Percentiles rank a stretch among this genome's conserved stretches.
Conservation (phyloP, 805 yeast species). For the Candida nemodendra region DNA sequence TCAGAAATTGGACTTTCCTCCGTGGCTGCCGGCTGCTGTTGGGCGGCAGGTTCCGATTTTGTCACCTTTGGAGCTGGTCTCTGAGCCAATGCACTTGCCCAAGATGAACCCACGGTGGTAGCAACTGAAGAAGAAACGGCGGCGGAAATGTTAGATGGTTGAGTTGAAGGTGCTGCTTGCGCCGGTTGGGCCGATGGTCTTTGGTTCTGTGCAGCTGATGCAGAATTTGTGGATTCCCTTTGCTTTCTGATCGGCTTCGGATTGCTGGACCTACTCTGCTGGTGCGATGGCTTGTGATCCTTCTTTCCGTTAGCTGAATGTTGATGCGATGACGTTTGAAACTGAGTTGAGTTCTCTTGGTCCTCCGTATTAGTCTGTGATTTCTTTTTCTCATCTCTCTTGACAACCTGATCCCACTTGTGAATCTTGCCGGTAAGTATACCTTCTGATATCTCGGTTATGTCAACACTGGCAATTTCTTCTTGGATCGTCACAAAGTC, state of each 20-base stretch:
- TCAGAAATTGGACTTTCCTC: conserved; percentile 5
- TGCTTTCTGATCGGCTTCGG: conserved; percentile 17
- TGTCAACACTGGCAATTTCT: conserved; percentile 64
- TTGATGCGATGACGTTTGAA: conserved; percentile 10
- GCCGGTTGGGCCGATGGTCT: conserved; percentile 5
- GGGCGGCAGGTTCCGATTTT: conserved; percentile 6
- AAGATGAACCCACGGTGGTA: conserved; percentile 28
- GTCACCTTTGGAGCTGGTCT: conserved; percentile 21
- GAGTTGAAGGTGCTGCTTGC: conserved; percentile 3
- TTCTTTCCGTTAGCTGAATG: conserved; percentile 14
- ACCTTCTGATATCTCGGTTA: conserved; percentile 79
- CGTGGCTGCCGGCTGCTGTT: neutral
- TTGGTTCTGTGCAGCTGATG: conserved; percentile 4
- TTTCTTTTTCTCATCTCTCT: conserved; percentile 55
- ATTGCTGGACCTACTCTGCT: conserved; percentile 12
- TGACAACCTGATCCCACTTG: conserved; percentile 92
- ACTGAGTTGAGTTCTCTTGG: conserved; percentile 14
- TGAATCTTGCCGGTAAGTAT: conserved; percentile 87
- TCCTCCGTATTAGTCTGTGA: conserved; percentile 23
- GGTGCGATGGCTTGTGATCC: conserved; percentile 8
- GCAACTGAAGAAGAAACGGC: conserved; percentile 17
- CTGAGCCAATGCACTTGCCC: conserved; percentile 34
- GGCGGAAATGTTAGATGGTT: conserved; percentile 11
- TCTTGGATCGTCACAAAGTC: conserved; percentile 74
- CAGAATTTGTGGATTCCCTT: conserved; percentile 10